phyloP scores from a whole-genome alignment of 2,329 filamentous ascomycete genomes.

The Neonectria neomacrospora region DNA sequence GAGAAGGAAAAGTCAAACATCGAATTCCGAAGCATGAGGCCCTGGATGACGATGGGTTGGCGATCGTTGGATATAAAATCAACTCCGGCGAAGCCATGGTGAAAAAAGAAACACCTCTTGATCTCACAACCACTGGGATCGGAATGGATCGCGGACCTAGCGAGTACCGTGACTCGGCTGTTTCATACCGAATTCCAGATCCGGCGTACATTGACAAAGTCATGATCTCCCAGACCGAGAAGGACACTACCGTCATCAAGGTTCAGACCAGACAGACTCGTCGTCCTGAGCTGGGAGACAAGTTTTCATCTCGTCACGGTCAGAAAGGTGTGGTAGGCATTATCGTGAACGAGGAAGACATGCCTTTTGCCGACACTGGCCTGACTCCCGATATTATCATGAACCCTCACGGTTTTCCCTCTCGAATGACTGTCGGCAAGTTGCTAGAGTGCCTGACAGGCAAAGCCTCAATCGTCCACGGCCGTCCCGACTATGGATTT shows the following conservation, averaged over 20 bases:
- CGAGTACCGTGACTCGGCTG: constrained; percentile 73
- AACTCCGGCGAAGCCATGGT: constrained; percentile 86
- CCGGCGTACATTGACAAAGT: constrained; percentile 95
- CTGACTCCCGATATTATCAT: constrained; percentile 99
- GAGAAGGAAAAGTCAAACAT: constrained; percentile 70
- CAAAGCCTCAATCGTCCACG: constrained; percentile 89
- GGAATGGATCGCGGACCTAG: constrained; percentile 72
- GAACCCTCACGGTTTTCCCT: constrained; percentile 99
- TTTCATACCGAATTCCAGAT: constrained; percentile 86
- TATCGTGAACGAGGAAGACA: constrained; percentile 94
- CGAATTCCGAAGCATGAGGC: constrained; percentile 75
- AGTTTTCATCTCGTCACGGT: constrained; percentile 97
- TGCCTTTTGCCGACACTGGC: constrained; percentile 93
- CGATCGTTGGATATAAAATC: constrained; percentile 84
- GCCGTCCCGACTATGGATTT: constrained; percentile 86
- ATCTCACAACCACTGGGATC: constrained; percentile 78
- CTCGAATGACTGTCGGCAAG: constrained; percentile 99
- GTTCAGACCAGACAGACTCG: constrained; percentile 96
- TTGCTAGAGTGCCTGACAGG: constrained; percentile 94
- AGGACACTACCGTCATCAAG: constrained; percentile 88
- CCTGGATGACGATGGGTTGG: constrained; percentile 87
- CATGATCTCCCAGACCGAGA: constrained; percentile 89
- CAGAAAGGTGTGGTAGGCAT: constrained; percentile 98
- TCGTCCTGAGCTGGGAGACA: constrained; percentile 94
- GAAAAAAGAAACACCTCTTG: constrained; percentile 87